Conservation (phyloP, 2,329 filamentous ascomycete genomes). For the Ciborinia camelliae region DNA sequence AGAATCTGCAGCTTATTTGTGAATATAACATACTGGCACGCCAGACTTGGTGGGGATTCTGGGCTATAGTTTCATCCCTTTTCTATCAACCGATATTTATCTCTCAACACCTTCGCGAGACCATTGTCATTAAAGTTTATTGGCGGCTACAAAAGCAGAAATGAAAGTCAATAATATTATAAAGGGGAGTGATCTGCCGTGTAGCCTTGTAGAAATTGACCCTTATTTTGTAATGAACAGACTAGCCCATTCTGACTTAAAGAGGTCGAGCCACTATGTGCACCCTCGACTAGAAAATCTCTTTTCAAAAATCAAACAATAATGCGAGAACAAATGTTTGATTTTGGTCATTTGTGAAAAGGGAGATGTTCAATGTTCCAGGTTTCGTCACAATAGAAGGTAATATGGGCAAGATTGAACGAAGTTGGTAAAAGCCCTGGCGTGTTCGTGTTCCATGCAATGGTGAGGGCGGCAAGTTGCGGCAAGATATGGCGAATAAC, state of each 20-base stretch:
- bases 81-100: conserved; percentile 2
- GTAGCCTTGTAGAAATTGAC: conserved; percentile 15
- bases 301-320: not conserved
- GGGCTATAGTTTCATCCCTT: conserved; percentile 5
- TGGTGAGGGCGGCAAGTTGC: conserved; percentile 11
- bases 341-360: not conserved
- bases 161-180: not conserved
- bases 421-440: conserved; percentile 4
- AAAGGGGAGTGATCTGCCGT: conserved; percentile 7
- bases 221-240: not conserved
- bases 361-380: not conserved
- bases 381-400: not conserved
- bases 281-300: conserved; percentile 4
- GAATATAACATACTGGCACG: not conserved
- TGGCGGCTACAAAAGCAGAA: not conserved
- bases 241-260: not conserved
- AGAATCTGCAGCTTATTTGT: not conserved
- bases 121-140: not conserved
- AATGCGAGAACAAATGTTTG: not conserved
- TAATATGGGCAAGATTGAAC: not conserved
- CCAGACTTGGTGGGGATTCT: not conserved
- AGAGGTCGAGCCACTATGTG: conserved; percentile 4
- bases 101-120: not conserved
- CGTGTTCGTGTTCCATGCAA: conserved; percentile 8
- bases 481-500: conserved; percentile 13